Evolutionary conservation across 1,284 basidiomycete species (phyloP).

Genomic region (Trametes pubescens): DNA sequence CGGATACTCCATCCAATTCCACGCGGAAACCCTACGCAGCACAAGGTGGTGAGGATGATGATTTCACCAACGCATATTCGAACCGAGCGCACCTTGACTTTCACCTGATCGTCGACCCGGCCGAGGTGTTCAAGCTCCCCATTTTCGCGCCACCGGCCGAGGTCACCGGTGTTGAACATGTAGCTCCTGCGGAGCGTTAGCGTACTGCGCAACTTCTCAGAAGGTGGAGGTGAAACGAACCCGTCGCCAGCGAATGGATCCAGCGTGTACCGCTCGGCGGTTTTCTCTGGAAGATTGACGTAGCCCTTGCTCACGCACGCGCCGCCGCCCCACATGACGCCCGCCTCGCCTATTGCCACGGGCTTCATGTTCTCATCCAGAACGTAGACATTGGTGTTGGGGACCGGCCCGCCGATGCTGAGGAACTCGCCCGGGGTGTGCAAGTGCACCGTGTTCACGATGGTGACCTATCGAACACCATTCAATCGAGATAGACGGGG

Average conservation of each 20-base stretch:
- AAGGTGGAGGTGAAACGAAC: conserved; percentile 40
- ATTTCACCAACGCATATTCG: neutral
- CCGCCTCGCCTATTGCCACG: conserved; percentile 58
- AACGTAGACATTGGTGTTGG: conserved; percentile 67
- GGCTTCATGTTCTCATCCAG: conserved; percentile 60
- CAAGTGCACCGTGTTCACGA: conserved; percentile 64
- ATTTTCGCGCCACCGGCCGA: conserved; percentile 60
- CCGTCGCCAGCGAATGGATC: conserved; percentile 62
- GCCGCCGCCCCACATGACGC: conserved; percentile 69
- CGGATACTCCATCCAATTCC: conserved; percentile 65
- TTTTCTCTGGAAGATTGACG: conserved; percentile 61
- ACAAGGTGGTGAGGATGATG: neutral
- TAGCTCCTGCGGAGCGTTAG: conserved; percentile 50
- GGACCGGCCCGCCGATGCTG: conserved; percentile 63
- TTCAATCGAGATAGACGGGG: conserved; percentile 8
- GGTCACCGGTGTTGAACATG: conserved; percentile 70
- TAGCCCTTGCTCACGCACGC: conserved; percentile 62
- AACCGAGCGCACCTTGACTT: conserved; percentile 58
- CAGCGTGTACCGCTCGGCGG: conserved; percentile 55
- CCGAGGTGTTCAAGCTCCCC: conserved; percentile 64
- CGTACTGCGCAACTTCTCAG: conserved; percentile 10
- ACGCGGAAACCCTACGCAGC: conserved; percentile 61
- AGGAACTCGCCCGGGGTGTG: conserved; percentile 53
- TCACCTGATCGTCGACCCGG: conserved; percentile 61
- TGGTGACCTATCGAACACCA: conserved; percentile 54